A percentile compares a stretch with the other conserved stretches of the same genome.
phyloP scores from a whole-genome alignment of 1,139 yeast species.

The Blastobotrys indianensis region DNA sequence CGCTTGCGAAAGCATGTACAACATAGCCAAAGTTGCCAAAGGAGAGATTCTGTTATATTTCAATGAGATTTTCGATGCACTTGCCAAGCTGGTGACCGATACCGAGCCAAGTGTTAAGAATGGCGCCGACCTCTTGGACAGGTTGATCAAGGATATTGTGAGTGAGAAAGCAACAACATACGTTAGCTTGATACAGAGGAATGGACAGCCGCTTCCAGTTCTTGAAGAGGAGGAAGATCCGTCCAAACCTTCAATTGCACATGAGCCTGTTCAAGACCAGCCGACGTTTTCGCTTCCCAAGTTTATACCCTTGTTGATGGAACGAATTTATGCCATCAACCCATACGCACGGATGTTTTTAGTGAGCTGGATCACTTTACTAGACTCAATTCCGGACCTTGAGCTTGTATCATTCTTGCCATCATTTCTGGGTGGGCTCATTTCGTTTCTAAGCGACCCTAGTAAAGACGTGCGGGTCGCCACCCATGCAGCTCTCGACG shows the following conservation, averaged over 20 bases:
- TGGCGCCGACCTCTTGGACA: constrained; percentile 90
- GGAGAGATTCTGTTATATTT: constrained; percentile 89
- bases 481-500: constrained; percentile 70
- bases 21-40: constrained; percentile 93
- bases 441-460: constrained; percentile 74
- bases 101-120: constrained; percentile 87
- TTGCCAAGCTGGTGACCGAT: constrained; percentile 85
- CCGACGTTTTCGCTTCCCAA: constrained; percentile 81
- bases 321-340: constrained; percentile 85
- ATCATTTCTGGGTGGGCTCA: constrained; percentile 78
- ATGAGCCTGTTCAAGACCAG: constrained; percentile 45
- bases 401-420: constrained; percentile 86
- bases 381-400: constrained; percentile 88
- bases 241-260: constrained; percentile 23
- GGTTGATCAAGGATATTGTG: constrained; percentile 89
- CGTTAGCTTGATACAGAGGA: constrained; percentile 59
- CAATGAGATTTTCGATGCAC: constrained; percentile 93
- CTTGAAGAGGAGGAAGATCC: constrained; percentile 21
- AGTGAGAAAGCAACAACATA: constrained; percentile 92
- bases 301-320: constrained; percentile 84
- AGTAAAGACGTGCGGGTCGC: constrained; percentile 85
- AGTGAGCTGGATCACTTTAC: constrained; percentile 85
- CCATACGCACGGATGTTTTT: constrained; percentile 89
- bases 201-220: constrained; percentile 11
- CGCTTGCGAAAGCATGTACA: constrained; percentile 94